Conservation (phyloP, 2,329 filamentous ascomycete species). For the Fusarium setosum region DNA sequence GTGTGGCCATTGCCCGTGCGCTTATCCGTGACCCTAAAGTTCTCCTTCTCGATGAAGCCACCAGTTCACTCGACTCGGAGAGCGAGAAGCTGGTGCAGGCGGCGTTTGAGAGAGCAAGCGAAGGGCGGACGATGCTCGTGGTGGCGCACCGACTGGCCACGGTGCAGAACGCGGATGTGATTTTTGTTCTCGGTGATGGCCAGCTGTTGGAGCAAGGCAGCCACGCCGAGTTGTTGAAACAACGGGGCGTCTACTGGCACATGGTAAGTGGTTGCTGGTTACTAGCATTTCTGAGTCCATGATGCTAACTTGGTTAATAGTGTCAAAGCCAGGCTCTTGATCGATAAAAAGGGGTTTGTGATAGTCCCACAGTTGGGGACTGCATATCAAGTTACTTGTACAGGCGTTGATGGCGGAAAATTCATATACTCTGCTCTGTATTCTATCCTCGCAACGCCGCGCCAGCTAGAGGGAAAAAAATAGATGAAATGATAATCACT, state of each 20-base stretch:
- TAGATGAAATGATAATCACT: slow-evolving; percentile 5
- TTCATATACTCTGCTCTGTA: slow-evolving; percentile 20
- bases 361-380: neutral
- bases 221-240: slow-evolving; percentile 62
- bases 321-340: slow-evolving; percentile 71
- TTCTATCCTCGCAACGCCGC: slow-evolving; percentile 7
- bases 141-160: slow-evolving; percentile 83
- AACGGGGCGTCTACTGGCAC: slow-evolving; percentile 66
- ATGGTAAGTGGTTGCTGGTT: slow-evolving; percentile 58
- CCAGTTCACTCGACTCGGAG: slow-evolving; percentile 74
- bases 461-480: slow-evolving; percentile 3
- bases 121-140: slow-evolving; percentile 75
- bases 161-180: slow-evolving; percentile 82
- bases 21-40: slow-evolving; percentile 74
- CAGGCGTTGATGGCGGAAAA: neutral
- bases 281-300: neutral
- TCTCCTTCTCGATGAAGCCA: slow-evolving; percentile 79
- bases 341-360: slow-evolving; percentile 47
- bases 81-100: slow-evolving; percentile 71
- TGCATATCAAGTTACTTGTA: neutral
- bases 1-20: slow-evolving; percentile 76
- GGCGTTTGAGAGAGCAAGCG: slow-evolving; percentile 73
- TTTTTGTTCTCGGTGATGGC: slow-evolving; percentile 79
- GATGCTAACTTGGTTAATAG: slow-evolving; percentile 50
- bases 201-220: slow-evolving; percentile 66